These are phyloP conservation scores for Barnettozyma vustinii DNA, from an alignment of 805 yeast species.

Conservation along the genomic window DNA sequence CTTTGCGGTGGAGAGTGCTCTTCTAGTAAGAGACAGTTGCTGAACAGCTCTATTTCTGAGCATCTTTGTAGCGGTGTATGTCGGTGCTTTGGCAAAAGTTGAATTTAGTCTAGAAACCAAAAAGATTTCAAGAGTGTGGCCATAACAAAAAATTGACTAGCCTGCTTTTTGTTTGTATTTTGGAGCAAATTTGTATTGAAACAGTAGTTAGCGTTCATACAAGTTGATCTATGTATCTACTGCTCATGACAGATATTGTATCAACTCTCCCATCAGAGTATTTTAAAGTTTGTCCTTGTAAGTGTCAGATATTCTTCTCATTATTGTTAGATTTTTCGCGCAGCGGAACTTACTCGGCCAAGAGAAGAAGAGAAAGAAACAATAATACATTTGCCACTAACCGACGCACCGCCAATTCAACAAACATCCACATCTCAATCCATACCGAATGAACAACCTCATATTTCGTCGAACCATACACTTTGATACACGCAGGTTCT, in stretches of 20 bases:
- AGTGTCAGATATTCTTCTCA: no score
- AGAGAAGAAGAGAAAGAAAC: not conserved
- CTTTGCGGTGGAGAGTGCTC: not conserved
- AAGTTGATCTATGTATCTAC: no score
- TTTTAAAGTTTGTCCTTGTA: no score
- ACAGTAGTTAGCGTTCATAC: not conserved
- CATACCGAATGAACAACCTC: constrained; percentile 1
- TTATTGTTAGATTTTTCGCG: not conserved
- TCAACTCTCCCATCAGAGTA: no score
- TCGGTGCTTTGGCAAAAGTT: not conserved
- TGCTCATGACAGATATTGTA: no score
- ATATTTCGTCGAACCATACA: constrained; percentile 10
- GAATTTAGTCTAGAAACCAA: not conserved
- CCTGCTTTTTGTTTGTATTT: not conserved
- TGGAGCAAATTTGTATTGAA: not conserved
- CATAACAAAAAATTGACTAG: not conserved
- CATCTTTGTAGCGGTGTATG: not conserved
- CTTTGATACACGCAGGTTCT: constrained; percentile 25
- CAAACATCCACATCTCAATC: not conserved
- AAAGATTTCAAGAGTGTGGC: not conserved
- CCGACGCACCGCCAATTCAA: not conserved
- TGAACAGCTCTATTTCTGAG: not conserved
- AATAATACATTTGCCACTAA: not conserved
- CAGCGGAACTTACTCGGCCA: not conserved
- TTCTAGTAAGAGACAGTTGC: constrained; percentile 1